Conservation (phyloP, 192 early-diverging fungal species). For the Gamsiella multidivaricata region DNA sequence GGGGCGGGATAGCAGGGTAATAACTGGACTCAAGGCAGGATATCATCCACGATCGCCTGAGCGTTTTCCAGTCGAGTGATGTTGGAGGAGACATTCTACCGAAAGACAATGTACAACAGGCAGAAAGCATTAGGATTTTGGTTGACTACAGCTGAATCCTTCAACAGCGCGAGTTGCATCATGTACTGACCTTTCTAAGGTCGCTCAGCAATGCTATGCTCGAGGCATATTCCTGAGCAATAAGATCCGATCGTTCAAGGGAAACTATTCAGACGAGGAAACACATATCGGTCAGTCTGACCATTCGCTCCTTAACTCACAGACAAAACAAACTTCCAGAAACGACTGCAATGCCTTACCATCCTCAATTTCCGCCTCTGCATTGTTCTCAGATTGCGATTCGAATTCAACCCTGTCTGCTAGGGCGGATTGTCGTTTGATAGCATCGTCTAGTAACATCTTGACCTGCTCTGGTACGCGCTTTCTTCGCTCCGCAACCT, state of each 20-base stretch:
- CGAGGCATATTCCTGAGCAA: slow-evolving; percentile 36
- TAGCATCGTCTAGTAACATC: slow-evolving; percentile 54
- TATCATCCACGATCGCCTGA: slow-evolving; percentile 51
- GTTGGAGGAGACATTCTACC: slow-evolving; percentile 49
- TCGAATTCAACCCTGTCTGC: slow-evolving; percentile 55
- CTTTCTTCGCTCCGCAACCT: slow-evolving; percentile 54
- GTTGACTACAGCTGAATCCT: neutral
- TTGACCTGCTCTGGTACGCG: slow-evolving; percentile 57
- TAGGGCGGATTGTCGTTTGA: slow-evolving; percentile 47
- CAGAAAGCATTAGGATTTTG: neutral
- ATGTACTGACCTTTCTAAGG: slow-evolving; percentile 24
- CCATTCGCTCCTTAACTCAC: too few species aligned
- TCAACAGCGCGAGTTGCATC: too few species aligned
- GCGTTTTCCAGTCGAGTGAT: slow-evolving; percentile 49
- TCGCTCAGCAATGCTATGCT: slow-evolving; percentile 30
- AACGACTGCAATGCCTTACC: too few species aligned
- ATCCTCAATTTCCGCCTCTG: slow-evolving; percentile 14
- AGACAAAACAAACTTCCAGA: too few species aligned
- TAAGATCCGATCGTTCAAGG: slow-evolving; percentile 27
- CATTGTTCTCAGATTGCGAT: slow-evolving; percentile 8
- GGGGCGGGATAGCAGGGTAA: neutral
- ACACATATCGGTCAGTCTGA: neutral
- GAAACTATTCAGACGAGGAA: neutral
- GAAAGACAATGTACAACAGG: neutral
- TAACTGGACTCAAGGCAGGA: slow-evolving; percentile 21